phyloP scores from a whole-genome alignment of 768 basidiomycete genomes.

The Auricularia cornea region DNA sequence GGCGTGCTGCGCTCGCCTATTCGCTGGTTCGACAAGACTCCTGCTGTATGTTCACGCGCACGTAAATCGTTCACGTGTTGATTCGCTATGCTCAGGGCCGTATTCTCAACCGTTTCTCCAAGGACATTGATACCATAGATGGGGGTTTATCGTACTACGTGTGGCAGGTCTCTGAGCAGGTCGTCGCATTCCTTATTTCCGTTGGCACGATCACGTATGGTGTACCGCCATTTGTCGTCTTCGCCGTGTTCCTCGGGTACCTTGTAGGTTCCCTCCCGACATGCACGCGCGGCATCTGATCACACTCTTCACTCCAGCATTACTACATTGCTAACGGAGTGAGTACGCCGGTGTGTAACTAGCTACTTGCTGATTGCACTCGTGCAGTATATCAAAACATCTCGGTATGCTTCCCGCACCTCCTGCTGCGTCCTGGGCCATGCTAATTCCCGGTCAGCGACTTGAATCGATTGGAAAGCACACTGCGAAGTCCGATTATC shows the following conservation, averaged over 20 bases:
- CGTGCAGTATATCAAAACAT: background rate
- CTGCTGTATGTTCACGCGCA: slow-evolving; percentile 9
- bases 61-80: background rate
- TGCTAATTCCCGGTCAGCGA: slow-evolving; percentile 21
- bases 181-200: slow-evolving; percentile 6
- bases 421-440: background rate
- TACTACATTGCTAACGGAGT: background rate
- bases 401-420: background rate
- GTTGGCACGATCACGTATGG: slow-evolving; percentile 13
- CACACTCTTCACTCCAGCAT: background rate
- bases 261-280: background rate
- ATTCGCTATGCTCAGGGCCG: background rate
- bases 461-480: slow-evolving; percentile 26
- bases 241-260: slow-evolving; percentile 5
- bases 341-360: background rate
- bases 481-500: slow-evolving; percentile 17
- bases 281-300: too few relatives aligned
- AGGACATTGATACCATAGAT: slow-evolving; percentile 23
- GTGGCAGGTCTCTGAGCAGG: slow-evolving; percentile 22
- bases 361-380: background rate
- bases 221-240: slow-evolving; percentile 6
- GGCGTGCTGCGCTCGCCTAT: slow-evolving; percentile 15
- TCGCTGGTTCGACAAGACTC: slow-evolving; percentile 22
- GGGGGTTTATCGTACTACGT: slow-evolving; percentile 16
- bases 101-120: background rate